A percentile compares a stretch with the other conserved stretches of the same genome.
Evolutionary conservation across 2,329 filamentous ascomycete species (phyloP).

Genomic region (Trichoderma sp.): DNA sequence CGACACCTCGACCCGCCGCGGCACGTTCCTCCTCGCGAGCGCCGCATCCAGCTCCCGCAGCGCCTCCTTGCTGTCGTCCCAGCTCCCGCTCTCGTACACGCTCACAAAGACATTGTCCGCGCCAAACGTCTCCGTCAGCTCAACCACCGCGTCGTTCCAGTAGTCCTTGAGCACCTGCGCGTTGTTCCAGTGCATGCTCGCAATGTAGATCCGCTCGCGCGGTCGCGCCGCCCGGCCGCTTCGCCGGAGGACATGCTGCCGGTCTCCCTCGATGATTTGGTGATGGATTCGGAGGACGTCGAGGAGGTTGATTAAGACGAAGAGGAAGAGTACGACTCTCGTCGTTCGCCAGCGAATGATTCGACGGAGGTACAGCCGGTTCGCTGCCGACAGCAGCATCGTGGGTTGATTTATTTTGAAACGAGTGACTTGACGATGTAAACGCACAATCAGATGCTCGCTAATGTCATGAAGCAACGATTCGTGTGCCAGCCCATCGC

Average conservation of each 20-base stretch:
- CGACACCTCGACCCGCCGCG: slow-evolving; percentile 59
- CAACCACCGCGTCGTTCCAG: slow-evolving; percentile 64
- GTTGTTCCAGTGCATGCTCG: slow-evolving; percentile 70
- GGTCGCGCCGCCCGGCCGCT: slow-evolving; percentile 32
- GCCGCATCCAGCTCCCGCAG: slow-evolving; percentile 58
- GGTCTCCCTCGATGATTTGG: slow-evolving; percentile 39
- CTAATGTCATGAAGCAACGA: slow-evolving; percentile 14
- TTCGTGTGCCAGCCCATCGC: slow-evolving; percentile 19
- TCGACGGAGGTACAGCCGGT: slow-evolving; percentile 43
- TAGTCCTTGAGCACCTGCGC: slow-evolving; percentile 60
- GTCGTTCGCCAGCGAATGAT: slow-evolving; percentile 42
- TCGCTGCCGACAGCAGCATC: slow-evolving; percentile 39
- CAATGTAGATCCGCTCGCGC: slow-evolving; percentile 62
- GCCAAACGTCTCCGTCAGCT: slow-evolving; percentile 60
- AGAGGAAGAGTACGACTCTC: slow-evolving; percentile 41
- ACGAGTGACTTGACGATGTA: not conserved
- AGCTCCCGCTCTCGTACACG: slow-evolving; percentile 69
- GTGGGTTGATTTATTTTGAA: not conserved
- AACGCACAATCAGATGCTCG: not conserved
- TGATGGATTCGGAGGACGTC: slow-evolving; percentile 45
- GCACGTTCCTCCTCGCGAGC: slow-evolving; percentile 56
- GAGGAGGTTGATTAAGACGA: slow-evolving; percentile 44
- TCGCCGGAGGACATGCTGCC: slow-evolving; percentile 29
- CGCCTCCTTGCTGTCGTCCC: slow-evolving; percentile 67
- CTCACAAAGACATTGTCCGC: slow-evolving; percentile 67